These are phyloP conservation scores for Fusarium lateritium DNA, from an alignment of 2,329 filamentous ascomycete genomes.

Conservation along the genomic window DNA sequence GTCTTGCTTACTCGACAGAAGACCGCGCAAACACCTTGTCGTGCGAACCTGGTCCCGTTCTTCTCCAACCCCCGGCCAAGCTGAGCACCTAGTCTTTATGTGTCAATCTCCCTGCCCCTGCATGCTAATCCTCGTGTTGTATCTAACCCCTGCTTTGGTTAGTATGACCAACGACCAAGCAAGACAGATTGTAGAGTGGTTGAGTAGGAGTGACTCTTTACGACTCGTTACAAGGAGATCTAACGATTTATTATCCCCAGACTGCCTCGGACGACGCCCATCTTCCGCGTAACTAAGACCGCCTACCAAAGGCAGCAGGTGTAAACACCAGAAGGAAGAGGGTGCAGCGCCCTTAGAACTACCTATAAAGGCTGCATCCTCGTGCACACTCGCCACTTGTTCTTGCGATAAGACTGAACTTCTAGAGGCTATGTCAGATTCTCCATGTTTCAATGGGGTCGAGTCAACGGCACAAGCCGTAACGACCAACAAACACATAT, in stretches of 20 bases:
- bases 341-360: too few relatives aligned
- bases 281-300: neutral
- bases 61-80: neutral
- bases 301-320: neutral
- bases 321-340: neutral
- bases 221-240: neutral
- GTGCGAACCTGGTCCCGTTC: neutral
- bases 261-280: neutral
- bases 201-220: neutral
- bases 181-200: neutral
- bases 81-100: neutral
- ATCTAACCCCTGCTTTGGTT: neutral
- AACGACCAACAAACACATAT: neutral
- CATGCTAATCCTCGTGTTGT: neutral
- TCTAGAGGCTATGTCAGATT: neutral
- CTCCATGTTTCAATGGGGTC: neutral
- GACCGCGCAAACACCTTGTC: neutral
- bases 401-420: neutral
- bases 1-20: neutral
- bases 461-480: neutral
- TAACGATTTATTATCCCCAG: neutral
- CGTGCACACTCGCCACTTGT: neutral
- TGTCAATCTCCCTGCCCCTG: neutral
- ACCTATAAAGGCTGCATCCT: neutral
- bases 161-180: neutral